Base-by-base conservation (phyloP, 768 basidiomycete species). In the Baorangia bicolor region DNA sequence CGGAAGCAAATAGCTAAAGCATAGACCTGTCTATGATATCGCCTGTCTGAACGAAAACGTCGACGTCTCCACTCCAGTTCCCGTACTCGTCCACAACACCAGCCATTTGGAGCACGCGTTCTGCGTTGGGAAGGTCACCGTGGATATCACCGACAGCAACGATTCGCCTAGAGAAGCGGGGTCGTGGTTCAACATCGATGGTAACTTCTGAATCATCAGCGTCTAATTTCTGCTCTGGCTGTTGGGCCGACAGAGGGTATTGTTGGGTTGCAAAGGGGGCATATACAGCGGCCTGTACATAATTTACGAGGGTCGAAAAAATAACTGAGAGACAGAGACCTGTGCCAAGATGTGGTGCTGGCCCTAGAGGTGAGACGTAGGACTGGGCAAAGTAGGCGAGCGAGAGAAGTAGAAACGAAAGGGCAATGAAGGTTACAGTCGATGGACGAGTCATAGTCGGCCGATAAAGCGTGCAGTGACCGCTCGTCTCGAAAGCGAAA, bases 121-220 rank as follows among this genome's bases (percentile, higher is more conserved):
- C 81, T 12, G 94, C 88, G 68, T 95, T 96, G 0, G 77, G 75
- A 28, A 91, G 65, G 74, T 97, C 94, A 0, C 96, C 94, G 63
- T 98, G 96, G 33, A 98, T 73, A 63, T 98, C 96, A 0, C 94
- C 94, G 0, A 97, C 88, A 12, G 92, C 94, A 0, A 96, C 84
- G 23, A 98, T 89, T 58, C 82, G 83, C 37, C 64, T 66, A 28
- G 64, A 52, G 55, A 72, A 75, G 31, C 65, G 64, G 21, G 73
- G 72, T 34, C 69, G 67, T 28, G 70, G 69, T 44, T 69, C 58
- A n/a, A n/a, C n/a, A 5, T 35, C 42, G 21, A 59, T 27, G 34
- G n/a, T 53, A 7, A 30, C 48, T 47, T 68, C 53, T 9, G 51
- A 23, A 35, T 62, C 53, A 37, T 57, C 47, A 11, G 23, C 25